A percentile compares a stretch with the other conserved stretches of the same genome.
Evolutionary conservation across 1,284 basidiomycete genomes (phyloP).

Genomic region (Rhodotorula sp.): DNA sequence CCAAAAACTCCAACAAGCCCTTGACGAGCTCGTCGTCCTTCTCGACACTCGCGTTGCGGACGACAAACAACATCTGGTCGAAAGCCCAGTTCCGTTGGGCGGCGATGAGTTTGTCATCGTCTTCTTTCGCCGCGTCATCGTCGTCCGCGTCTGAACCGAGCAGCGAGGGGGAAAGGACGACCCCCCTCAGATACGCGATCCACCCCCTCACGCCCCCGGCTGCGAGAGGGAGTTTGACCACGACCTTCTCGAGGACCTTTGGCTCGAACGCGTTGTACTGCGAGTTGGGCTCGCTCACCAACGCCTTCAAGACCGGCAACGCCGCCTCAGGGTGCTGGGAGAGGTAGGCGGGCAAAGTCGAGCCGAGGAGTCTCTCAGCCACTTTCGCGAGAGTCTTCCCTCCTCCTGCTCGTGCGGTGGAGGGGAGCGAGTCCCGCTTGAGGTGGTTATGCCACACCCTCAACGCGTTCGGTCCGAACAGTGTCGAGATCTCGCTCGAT

Average conservation of each 20-base stretch:
- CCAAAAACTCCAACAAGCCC: conserved; percentile 74
- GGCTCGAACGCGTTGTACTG: conserved; percentile 48
- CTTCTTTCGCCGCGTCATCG: conserved; percentile 35
- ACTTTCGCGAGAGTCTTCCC: conserved; percentile 38
- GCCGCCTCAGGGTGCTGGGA: conserved; percentile 15
- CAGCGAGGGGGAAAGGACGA: conserved; percentile 50
- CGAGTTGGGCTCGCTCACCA: conserved; percentile 28
- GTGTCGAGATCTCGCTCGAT: conserved; percentile 57
- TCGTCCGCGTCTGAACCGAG: neutral
- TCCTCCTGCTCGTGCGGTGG: neutral
- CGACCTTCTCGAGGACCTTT: conserved; percentile 84
- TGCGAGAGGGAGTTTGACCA: conserved; percentile 69
- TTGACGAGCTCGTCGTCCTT: conserved; percentile 76
- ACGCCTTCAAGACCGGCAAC: conserved; percentile 27
- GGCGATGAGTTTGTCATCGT: conserved; percentile 52
- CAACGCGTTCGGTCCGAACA: conserved; percentile 96
- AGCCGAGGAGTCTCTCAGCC: conserved; percentile 61
- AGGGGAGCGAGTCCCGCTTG: conserved; percentile 55
- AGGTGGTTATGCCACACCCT: conserved; percentile 95
- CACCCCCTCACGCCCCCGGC: conserved; percentile 69
- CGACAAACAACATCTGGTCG: conserved; percentile 68
- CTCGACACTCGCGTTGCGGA: conserved; percentile 54
- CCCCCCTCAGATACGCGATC: conserved; percentile 66
- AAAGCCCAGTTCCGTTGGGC: conserved; percentile 70
- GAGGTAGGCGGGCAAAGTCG: conserved; percentile 27